phyloP scores from a whole-genome alignment of 352 stramenopile genomes.

The Pythium plurisporium region DNA sequence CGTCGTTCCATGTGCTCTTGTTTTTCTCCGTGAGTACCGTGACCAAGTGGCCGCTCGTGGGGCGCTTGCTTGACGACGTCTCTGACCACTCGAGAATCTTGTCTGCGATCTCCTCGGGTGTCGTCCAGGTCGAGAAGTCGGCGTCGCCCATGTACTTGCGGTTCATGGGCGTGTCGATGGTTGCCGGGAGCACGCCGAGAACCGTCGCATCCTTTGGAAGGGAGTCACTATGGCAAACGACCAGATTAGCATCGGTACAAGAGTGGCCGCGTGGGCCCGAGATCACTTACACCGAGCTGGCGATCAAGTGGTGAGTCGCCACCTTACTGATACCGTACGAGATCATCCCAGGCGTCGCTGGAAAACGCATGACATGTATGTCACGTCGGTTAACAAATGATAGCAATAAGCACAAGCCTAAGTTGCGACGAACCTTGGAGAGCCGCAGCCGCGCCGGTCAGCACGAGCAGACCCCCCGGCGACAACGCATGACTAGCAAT shows the following conservation, averaged over 20 bases:
- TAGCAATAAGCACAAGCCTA: no score
- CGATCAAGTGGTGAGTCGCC: constrained; percentile 86
- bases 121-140: constrained; percentile 83
- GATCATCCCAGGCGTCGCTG: constrained; percentile 73
- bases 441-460: constrained; percentile 80
- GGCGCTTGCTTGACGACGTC: constrained; percentile 31
- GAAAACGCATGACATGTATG: not conserved
- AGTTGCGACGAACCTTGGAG: constrained; percentile 38
- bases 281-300: constrained; percentile 65
- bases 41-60: constrained; percentile 63
- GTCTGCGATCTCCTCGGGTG: constrained; percentile 62
- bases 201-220: constrained; percentile 50
- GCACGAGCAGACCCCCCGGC: constrained; percentile 64
- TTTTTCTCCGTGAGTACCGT: constrained; percentile 57
- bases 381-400: no score
- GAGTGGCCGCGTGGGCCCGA: no score
- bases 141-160: constrained; percentile 83
- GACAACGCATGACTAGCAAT: constrained; percentile 65
- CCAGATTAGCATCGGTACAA: no score
- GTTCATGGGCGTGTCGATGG: constrained; percentile 89
- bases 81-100: constrained; percentile 77
- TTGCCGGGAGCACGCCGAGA: constrained; percentile 66
- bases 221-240: constrained; percentile 42
- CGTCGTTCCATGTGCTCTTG: constrained; percentile 56
- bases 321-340: constrained; percentile 88